A percentile compares a stretch with the other conserved stretches of the same genome.
Conservation (phyloP, 2,329 filamentous ascomycete genomes). For the Sporothrix variecibatus region DNA sequence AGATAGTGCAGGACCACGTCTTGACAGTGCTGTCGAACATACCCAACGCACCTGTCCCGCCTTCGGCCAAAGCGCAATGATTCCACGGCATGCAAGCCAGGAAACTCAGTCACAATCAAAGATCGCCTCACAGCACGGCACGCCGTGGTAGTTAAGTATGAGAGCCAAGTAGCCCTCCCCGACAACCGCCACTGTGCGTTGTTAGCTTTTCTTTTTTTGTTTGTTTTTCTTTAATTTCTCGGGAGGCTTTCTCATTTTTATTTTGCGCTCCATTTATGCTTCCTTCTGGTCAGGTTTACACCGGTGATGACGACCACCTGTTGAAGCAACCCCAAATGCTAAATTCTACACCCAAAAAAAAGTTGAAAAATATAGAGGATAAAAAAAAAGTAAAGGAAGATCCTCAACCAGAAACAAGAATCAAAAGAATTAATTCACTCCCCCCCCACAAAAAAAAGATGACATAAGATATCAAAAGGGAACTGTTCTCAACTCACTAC, state of each 20-base stretch:
- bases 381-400: background rate
- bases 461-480: background rate
- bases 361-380: background rate
- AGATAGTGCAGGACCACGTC: slow-evolving; percentile 25
- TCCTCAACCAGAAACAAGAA: background rate
- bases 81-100: no score
- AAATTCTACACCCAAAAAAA: background rate
- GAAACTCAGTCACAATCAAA: background rate
- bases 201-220: background rate
- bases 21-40: slow-evolving; percentile 14
- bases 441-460: background rate
- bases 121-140: no score
- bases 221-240: background rate
- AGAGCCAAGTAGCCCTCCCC: background rate
- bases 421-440: background rate
- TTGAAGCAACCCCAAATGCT: background rate
- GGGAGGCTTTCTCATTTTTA: slow-evolving; percentile 11
- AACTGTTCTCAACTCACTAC: background rate
- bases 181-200: no score
- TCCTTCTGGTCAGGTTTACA: background rate
- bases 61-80: slow-evolving; percentile 1
- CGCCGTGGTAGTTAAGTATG: background rate
- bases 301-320: background rate
- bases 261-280: background rate
- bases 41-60: background rate